Percentiles rank a stretch among this genome's conserved stretches.
Conservation (phyloP, 1,139 yeast genomes). For the Diutina catenulata region DNA sequence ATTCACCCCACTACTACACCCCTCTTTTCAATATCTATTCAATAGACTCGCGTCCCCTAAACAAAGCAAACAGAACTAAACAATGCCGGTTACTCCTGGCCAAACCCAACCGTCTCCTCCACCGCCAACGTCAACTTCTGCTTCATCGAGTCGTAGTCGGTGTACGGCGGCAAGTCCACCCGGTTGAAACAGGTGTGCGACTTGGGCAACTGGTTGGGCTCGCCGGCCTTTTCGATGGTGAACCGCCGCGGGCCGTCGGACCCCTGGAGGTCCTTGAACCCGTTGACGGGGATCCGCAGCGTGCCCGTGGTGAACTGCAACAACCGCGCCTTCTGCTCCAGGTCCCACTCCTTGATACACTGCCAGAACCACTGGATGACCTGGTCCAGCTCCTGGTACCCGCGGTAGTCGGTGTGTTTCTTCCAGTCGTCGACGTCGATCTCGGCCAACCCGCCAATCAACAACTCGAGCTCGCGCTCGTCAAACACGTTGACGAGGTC, state of each 20-base stretch:
- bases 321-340: slow-evolving; percentile 91
- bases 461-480: slow-evolving; percentile 89
- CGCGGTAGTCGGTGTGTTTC: slow-evolving; percentile 96
- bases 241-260: slow-evolving; percentile 98
- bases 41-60: too few species aligned
- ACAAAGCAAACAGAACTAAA: too few species aligned
- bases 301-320: slow-evolving; percentile 98
- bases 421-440: slow-evolving; percentile 98
- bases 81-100: slow-evolving; percentile 61
- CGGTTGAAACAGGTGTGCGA: slow-evolving; percentile 94
- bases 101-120: slow-evolving; percentile 91
- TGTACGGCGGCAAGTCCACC: slow-evolving; percentile 81
- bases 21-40: too few species aligned
- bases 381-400: slow-evolving; percentile 92
- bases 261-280: slow-evolving; percentile 96
- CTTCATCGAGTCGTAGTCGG: slow-evolving; percentile 60
- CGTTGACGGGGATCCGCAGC: slow-evolving; percentile 96
- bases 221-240: slow-evolving; percentile 97
- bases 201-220: slow-evolving; percentile 83
- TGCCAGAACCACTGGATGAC: slow-evolving; percentile 98
- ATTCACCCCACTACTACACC: too few species aligned
- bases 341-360: slow-evolving; percentile 87
- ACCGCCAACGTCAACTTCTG: slow-evolving; percentile 81
- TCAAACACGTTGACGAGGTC: slow-evolving; percentile 93
- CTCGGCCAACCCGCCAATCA: slow-evolving; percentile 97